phyloP scores from a whole-genome alignment of 2,329 filamentous ascomycete species.

The Botrytis deweyae region DNA sequence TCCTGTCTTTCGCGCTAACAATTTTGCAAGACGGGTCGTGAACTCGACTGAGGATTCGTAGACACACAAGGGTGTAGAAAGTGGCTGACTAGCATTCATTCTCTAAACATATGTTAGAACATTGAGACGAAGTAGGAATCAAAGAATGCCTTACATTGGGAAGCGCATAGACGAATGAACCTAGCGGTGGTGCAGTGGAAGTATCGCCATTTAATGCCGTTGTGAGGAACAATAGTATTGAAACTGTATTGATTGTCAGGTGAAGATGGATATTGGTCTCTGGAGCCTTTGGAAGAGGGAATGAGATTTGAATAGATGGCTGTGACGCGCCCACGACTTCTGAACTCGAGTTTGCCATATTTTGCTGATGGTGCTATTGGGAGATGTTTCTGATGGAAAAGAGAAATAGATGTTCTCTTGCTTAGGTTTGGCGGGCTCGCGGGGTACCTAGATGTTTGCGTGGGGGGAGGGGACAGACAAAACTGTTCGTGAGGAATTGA shows the following conservation, averaged over 20 bases:
- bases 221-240: slow-evolving; percentile 60
- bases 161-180: slow-evolving; percentile 91
- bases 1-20: slow-evolving; percentile 70
- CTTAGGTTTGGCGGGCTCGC: slow-evolving; percentile 1
- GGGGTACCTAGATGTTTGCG: not conserved
- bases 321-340: not conserved
- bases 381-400: not conserved
- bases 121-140: not conserved
- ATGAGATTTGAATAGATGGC: slow-evolving; percentile 49
- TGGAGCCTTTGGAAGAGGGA: slow-evolving; percentile 59
- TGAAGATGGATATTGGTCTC: slow-evolving; percentile 62
- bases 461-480: not conserved
- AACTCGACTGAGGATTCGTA: slow-evolving; percentile 80
- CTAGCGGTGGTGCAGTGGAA: slow-evolving; percentile 59
- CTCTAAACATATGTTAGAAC: slow-evolving; percentile 33
- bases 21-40: slow-evolving; percentile 77
- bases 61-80: slow-evolving; percentile 78
- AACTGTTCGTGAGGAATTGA: not conserved
- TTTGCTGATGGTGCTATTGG: slow-evolving; percentile 2
- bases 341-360: not conserved
- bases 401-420: not conserved
- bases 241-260: slow-evolving; percentile 57
- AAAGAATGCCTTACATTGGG: slow-evolving; percentile 65
- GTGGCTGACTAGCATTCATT: slow-evolving; percentile 53
- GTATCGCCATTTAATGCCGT: slow-evolving; percentile 55